A percentile compares a stretch with the other conserved stretches of the same genome.
Evolutionary conservation across 257 asterid genomes (phyloP).

Genomic region (Rauvolfia tetraphylla): DNA sequence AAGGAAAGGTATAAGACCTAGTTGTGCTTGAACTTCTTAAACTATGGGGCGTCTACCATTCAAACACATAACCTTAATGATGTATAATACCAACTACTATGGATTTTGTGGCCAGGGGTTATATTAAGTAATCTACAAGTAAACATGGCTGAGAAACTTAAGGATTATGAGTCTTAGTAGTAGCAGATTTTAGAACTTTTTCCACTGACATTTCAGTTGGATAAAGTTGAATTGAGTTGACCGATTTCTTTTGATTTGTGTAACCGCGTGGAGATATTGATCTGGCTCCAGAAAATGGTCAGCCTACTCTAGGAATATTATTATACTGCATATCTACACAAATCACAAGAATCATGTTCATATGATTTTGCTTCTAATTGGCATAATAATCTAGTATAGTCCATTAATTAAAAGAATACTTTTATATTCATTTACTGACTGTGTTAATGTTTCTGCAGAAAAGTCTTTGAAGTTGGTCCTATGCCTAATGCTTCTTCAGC

Average conservation of each 20-base stretch:
- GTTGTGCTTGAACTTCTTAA: not conserved
- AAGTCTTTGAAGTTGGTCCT: constrained; percentile 49
- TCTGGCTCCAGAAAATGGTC: not conserved
- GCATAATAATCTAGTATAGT: not conserved
- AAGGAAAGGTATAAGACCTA: not conserved
- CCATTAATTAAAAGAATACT: not conserved
- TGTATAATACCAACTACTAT: not conserved
- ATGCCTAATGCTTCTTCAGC: constrained; percentile 37
- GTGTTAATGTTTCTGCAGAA: constrained; percentile 42
- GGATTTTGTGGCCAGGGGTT: no score
- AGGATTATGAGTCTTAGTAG: not conserved
- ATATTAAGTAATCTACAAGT: not conserved
- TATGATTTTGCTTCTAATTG: not conserved
- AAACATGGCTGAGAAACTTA: not conserved
- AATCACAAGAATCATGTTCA: not conserved
- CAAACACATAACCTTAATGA: not conserved
- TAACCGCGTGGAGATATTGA: not conserved
- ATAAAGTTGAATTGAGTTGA: not conserved
- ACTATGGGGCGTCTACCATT: not conserved
- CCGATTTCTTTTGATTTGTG: not conserved
- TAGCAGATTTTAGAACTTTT: not conserved
- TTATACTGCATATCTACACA: not conserved
- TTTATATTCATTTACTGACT: not conserved
- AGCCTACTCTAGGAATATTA: not conserved
- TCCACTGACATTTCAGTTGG: not conserved